Evolutionary conservation across 768 basidiomycete genomes (phyloP), one percentile per base, ranked within the genome.

Genomic region (Clitopilus passeckerianus): DNA sequence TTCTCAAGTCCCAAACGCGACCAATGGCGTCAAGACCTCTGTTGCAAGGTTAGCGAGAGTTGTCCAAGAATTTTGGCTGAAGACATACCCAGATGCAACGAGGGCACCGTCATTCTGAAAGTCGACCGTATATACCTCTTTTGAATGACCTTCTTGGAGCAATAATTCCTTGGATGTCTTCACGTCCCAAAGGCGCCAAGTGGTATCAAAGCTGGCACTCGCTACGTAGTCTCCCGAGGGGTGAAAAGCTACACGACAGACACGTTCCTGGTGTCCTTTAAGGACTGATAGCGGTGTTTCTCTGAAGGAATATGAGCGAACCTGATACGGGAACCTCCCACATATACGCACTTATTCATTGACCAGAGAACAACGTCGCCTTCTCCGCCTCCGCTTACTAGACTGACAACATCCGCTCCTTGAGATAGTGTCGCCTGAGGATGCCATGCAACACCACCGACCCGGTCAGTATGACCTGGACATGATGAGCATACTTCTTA

Each of bases 361-460:
- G 91, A 92, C 95, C 96, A 99, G 14, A 98, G 75, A 68, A 92
- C 86, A 54, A 98, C 83, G 63, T 79, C 84, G 54, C 84, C 85
- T 70, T 99, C 97, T 14, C 89, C 95, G 5, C 89, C 96, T 37
- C 95, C 93, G 61, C 93, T 96, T 2, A 85, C 95, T 55, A 99
- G 79, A 70, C 97, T 98, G 14, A 92, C 88, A 0, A 79, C 57
- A 62, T 84, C 76, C 69, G 83, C 73, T 57, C 78, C 70, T 70
- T 88, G 85, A 54, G 87, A 71, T 14, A 95, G 67, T 0, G 95
- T 97, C 16, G 96, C 95, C 66, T 87, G 77, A 0, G 97, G 97
- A 77, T 99, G 95, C 97, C 97, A 99, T 37, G 95, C 95, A 50
- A 98, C 88, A 18, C 97, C 97, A 54, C 97, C 94, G 27, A 98